Evolutionary conservation across 2,329 filamentous ascomycete genomes (phyloP).

Genomic region (Didymella pomorum): DNA sequence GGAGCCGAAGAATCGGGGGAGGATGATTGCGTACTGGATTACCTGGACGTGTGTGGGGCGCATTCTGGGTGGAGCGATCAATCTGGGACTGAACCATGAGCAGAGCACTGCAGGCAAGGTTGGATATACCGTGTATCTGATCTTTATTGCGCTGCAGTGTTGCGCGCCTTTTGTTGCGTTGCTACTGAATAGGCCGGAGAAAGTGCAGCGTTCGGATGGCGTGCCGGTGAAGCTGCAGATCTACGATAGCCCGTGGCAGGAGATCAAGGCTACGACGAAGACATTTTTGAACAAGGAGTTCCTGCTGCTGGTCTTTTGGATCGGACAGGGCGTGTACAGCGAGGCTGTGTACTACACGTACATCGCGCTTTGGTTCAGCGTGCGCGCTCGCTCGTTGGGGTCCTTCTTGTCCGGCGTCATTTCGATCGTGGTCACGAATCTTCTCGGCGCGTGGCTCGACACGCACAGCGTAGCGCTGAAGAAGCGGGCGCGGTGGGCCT

Average conservation of each 20-base stretch:
- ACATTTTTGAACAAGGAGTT: constrained; percentile 55
- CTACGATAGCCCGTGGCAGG: constrained; percentile 51
- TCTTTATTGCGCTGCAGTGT: constrained; percentile 57
- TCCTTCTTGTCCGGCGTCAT: constrained; percentile 57
- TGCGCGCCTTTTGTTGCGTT: constrained; percentile 56
- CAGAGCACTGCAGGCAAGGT: constrained; percentile 55
- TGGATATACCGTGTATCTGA: constrained; percentile 50
- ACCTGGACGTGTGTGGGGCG: constrained; percentile 62
- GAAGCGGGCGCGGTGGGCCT: constrained; percentile 61
- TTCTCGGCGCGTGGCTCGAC: constrained; percentile 71
- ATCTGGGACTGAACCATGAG: constrained; percentile 58
- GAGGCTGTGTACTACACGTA: constrained; percentile 51
- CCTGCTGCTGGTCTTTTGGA: constrained; percentile 55
- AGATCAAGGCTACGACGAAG: constrained; percentile 13
- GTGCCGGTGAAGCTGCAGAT: constrained; percentile 43
- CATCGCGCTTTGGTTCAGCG: constrained; percentile 61
- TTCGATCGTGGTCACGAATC: constrained; percentile 58
- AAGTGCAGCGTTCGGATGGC: constrained; percentile 54
- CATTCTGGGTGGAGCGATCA: constrained; percentile 61
- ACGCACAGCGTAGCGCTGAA: constrained; percentile 62
- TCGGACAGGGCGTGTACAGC: constrained; percentile 18
- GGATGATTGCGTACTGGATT: constrained; percentile 57
- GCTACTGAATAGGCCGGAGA: constrained; percentile 55
- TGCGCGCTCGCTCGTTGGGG: constrained; percentile 57
- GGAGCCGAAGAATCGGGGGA: constrained; percentile 11